Evolutionary conservation across 805 yeast genomes (phyloP), one percentile per base, ranked within the genome.

Genomic region (Schizosaccharomyces octosporus): DNA sequence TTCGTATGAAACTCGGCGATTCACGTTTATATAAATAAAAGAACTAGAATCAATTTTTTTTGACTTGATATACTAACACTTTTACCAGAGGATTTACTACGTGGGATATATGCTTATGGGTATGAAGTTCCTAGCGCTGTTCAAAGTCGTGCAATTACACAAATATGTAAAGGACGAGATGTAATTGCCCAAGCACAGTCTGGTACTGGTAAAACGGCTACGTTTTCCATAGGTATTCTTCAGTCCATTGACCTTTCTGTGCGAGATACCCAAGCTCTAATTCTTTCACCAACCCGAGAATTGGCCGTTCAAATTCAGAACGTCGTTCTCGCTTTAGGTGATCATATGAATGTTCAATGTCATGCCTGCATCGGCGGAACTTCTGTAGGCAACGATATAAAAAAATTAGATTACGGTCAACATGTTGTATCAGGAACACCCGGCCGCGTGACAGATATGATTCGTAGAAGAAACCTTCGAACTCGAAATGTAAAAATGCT

Each of bases 171-270:
- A 70, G 96, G 96, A 62, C 21, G 60, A 29, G 60, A 93, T 74
- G 94, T 89, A 62, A 81, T 93, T 65, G 98, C 98, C 64, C 98
- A 93, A 76, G 97, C 98, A 63, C 98, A 93, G 76, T 87, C 96
- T 45, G 98, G 98, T 75, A 93, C 98, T 60, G 98, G 98, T 75
- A 93, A 93, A 77, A 93, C 98, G 36, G 98, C 97, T 66, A 93
- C 98, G 59, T 93, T 93, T 78, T 80, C 97, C 65, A 90, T 93
- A 66, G 90, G 95, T 31, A 85, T 88, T 78, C 76, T 93, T 66
- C 95, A 93, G 74, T 85, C 81, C 65, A 79, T 93, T 62, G 95
- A 90, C 67, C 76, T 83, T 62, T 79, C 78, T 65, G 74, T 80
- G 65, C 79, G 81, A 69, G 85, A 85, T 65, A 79, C 87, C 64